These are phyloP conservation scores for Colletotrichum tamarilloi DNA, from an alignment of 2,329 filamentous ascomycete species.

Conservation along the genomic window DNA sequence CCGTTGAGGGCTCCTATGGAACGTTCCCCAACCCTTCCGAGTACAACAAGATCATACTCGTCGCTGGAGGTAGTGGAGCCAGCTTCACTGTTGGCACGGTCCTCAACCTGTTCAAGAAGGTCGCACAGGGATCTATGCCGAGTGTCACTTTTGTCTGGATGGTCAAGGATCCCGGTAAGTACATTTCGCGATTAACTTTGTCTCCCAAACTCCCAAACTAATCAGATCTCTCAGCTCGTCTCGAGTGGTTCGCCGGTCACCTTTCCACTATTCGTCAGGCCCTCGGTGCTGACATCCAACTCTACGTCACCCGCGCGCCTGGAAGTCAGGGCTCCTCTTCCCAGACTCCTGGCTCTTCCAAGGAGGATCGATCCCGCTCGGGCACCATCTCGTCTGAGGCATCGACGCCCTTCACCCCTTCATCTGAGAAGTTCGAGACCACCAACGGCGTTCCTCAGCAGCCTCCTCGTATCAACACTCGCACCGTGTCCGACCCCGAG, in stretches of 20 bases:
- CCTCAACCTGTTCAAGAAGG: conserved; percentile 47
- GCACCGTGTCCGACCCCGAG: conserved; percentile 32
- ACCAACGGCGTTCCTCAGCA: conserved; percentile 8
- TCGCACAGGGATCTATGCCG: conserved; percentile 37
- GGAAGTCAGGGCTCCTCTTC: neutral
- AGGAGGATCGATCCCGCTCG: conserved; percentile 13
- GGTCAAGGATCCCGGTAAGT: conserved; percentile 50
- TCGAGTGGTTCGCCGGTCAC: conserved; percentile 52
- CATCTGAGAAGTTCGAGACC: conserved; percentile 20
- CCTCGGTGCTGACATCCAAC: conserved; percentile 42
- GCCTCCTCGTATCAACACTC: conserved; percentile 28
- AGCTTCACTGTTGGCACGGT: conserved; percentile 62
- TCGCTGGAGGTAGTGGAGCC: conserved; percentile 63
- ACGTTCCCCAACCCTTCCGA: conserved; percentile 56
- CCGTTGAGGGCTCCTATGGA: conserved; percentile 66
- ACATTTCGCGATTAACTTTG: neutral
- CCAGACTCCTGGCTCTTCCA: neutral
- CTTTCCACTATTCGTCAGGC: conserved; percentile 46
- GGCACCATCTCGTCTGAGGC: conserved; percentile 17
- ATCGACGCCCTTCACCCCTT: conserved; percentile 8
- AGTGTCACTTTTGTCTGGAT: conserved; percentile 54
- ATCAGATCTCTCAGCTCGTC: conserved; percentile 41
- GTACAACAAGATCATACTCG: conserved; percentile 40
- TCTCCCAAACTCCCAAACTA: conserved; percentile 12
- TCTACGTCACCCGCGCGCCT: conserved; percentile 48